These are phyloP conservation scores for Diaporthe ampelina DNA, from an alignment of 2,329 filamentous ascomycete species.

Conservation along the genomic window DNA sequence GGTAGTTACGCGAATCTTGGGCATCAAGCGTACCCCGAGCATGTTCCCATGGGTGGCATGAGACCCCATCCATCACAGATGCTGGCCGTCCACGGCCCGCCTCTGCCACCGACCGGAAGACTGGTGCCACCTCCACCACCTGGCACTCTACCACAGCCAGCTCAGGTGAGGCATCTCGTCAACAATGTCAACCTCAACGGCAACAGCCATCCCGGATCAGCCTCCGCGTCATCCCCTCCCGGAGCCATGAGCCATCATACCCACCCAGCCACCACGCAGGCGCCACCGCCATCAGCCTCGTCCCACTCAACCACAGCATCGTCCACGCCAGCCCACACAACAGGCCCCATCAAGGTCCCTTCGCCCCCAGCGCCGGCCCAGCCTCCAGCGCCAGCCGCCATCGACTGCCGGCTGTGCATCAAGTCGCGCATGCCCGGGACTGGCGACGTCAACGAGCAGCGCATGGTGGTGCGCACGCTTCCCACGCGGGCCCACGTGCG, in stretches of 20 bases:
- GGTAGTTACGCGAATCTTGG: not conserved
- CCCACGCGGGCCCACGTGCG: slow-evolving; percentile 37
- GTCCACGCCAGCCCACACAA: slow-evolving; percentile 20
- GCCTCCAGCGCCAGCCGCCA: not conserved
- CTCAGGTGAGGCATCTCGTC: not conserved
- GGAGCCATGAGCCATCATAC: not conserved
- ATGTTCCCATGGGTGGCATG: not conserved
- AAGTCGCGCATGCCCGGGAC: slow-evolving; percentile 16
- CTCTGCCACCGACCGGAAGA: not conserved
- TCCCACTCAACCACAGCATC: slow-evolving; percentile 16
- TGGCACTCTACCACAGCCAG: not conserved
- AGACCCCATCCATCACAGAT: slow-evolving; percentile 30
- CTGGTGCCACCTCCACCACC: slow-evolving; percentile 11
- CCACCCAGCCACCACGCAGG: not conserved
- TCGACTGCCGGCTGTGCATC: slow-evolving; percentile 40
- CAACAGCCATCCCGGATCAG: not conserved
- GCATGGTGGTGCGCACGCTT: slow-evolving; percentile 31
- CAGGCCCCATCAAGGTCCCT: slow-evolving; percentile 8
- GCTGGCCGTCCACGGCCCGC: not conserved
- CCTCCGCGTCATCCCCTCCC: not conserved
- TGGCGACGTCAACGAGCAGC: slow-evolving; percentile 24
- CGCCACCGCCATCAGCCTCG: not conserved
- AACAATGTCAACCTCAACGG: not conserved
- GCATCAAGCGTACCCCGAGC: not conserved
- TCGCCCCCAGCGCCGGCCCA: not conserved